Conservation (phyloP, 2,329 filamentous ascomycete species). For the Basipetospora chlamydospora region DNA sequence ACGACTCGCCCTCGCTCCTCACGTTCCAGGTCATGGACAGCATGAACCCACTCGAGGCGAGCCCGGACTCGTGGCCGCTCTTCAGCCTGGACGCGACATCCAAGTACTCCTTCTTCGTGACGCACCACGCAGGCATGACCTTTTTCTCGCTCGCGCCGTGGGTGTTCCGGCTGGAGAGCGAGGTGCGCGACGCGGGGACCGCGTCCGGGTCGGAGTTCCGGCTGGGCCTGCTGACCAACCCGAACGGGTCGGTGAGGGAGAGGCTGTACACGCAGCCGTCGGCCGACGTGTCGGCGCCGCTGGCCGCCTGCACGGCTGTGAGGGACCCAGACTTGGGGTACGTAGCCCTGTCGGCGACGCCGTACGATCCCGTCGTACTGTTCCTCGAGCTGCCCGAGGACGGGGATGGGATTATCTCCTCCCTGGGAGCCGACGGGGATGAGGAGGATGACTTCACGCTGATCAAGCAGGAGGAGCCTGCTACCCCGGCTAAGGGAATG, state of each 20-base stretch:
- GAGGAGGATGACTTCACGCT: conserved; percentile 31
- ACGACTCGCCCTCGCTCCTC: conserved; percentile 33
- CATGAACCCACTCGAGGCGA: conserved; percentile 37
- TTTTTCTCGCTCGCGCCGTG: conserved; percentile 45
- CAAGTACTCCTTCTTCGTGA: conserved; percentile 48
- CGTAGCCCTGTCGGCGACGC: conserved; percentile 44
- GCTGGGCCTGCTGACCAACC: conserved; percentile 43
- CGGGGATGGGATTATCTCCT: too few relatives aligned
- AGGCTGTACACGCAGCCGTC: conserved; percentile 39
- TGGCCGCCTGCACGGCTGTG: conserved; percentile 39
- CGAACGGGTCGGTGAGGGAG: conserved; percentile 40
- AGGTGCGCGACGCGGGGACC: conserved; percentile 36
- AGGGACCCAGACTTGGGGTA: conserved; percentile 50
- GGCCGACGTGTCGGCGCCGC: conserved; percentile 28
- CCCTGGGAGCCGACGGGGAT: too few relatives aligned
- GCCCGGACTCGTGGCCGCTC: conserved; percentile 44
- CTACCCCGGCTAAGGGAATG: too few relatives aligned
- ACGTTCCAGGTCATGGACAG: conserved; percentile 51
- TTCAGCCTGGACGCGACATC: conserved; percentile 48
- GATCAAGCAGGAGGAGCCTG: conserved; percentile 11
- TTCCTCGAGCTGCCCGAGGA: conserved; percentile 44
- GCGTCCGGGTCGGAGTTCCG: conserved; percentile 48
- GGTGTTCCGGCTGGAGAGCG: conserved; percentile 49
- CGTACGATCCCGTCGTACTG: conserved; percentile 42
- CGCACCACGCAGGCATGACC: conserved; percentile 44